These are phyloP conservation scores for Pseudoperonospora humuli DNA, from an alignment of 352 stramenopile species.

Conservation along the genomic window DNA sequence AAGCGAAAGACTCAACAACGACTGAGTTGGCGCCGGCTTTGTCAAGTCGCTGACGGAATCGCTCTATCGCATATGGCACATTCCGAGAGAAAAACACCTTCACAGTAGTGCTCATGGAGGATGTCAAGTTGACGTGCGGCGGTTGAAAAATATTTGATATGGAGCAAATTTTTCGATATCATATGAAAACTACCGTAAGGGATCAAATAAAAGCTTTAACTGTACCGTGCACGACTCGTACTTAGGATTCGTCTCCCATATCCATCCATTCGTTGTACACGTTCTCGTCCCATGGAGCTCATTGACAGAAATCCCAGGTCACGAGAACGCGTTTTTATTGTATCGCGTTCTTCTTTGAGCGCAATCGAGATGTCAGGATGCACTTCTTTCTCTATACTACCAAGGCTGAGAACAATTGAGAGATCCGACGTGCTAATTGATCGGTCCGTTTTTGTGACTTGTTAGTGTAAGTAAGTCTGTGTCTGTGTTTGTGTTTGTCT, in stretches of 20 bases:
- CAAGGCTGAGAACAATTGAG: constrained; percentile 63
- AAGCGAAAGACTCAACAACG: constrained; percentile 20
- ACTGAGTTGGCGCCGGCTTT: constrained; percentile 11
- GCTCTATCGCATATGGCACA: constrained; percentile 55
- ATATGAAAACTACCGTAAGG: too few species aligned
- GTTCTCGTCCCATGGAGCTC: too few species aligned
- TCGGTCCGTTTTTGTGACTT: constrained; percentile 26
- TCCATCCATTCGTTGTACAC: too few species aligned
- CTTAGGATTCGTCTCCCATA: too few species aligned
- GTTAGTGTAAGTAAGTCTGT: too few species aligned
- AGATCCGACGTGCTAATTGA: constrained; percentile 71
- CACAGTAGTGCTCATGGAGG: constrained; percentile 13
- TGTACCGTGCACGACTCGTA: too few species aligned
- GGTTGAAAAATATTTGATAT: too few species aligned
- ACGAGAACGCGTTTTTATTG: too few species aligned
- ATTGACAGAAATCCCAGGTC: too few species aligned
- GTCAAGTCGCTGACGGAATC: constrained; percentile 28
- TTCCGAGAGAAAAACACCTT: constrained; percentile 69
- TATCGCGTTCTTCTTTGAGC: too few species aligned
- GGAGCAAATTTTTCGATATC: too few species aligned
- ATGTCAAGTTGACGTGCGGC: not conserved
- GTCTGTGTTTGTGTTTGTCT: constrained; percentile 2
- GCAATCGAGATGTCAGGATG: constrained; percentile 77
- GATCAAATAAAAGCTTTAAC: too few species aligned
- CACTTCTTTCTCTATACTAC: constrained; percentile 79